phyloP scores from a whole-genome alignment of 2,329 filamentous ascomycete genomes.

The Endoconidiophora polonica region DNA sequence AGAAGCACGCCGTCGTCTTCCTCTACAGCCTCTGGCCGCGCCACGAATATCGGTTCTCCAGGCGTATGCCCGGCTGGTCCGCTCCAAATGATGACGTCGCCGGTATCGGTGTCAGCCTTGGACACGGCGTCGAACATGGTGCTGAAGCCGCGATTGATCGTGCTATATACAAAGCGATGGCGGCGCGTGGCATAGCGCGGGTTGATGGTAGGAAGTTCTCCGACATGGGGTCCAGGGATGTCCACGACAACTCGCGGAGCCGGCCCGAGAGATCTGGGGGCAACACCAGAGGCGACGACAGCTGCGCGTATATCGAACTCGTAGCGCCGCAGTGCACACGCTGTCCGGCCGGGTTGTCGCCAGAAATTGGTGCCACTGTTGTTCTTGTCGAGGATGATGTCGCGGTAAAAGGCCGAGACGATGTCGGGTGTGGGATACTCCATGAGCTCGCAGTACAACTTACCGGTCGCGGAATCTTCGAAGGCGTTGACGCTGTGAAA shows the following conservation, averaged over 20 bases:
- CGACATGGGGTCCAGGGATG: conserved; percentile 35
- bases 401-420: conserved; percentile 51
- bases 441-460: conserved; percentile 49
- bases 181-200: conserved; percentile 31
- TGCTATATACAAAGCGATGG: conserved; percentile 45
- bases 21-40: conserved; percentile 22
- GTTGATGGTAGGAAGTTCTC: conserved; percentile 54
- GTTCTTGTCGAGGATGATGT: conserved; percentile 41
- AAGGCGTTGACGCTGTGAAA: conserved; percentile 71
- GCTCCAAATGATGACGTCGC: conserved; percentile 39
- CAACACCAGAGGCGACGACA: not conserved
- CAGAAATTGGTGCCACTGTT: conserved; percentile 28
- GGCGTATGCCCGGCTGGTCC: conserved; percentile 43
- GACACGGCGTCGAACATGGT: conserved; percentile 45
- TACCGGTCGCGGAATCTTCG: conserved; percentile 33
- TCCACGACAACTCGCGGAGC: conserved; percentile 21
- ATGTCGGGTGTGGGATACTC: conserved; percentile 49
- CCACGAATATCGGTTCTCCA: conserved; percentile 52
- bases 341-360: conserved; percentile 16
- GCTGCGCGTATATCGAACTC: conserved; percentile 23
- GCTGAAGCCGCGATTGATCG: conserved; percentile 38
- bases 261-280: not conserved
- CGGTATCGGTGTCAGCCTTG: conserved; percentile 46
- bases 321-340: conserved; percentile 25
- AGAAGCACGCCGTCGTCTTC: conserved; percentile 50